Base-by-base conservation (phyloP, 2,329 filamentous ascomycete genomes). In the Spiromastix sp. region DNA sequence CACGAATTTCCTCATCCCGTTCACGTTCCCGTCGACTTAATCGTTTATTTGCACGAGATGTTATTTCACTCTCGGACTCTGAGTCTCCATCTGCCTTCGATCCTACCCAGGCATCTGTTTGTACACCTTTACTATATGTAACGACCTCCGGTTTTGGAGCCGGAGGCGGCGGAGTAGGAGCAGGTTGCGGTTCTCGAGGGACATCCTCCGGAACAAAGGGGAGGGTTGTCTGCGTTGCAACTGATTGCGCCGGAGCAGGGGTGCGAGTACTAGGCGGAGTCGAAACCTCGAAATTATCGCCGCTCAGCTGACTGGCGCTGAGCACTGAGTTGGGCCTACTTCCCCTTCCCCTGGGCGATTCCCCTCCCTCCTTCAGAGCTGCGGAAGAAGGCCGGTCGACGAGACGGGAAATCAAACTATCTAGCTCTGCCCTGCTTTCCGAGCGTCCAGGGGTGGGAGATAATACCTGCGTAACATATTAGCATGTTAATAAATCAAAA, bases 41-140 rank as follows among this genome's bases (percentile, higher is more conserved):
- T 48, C 81, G 74, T 63, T 89, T 93, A 30, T 72, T 74, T 24
- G 73, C 66, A 39, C 65, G 60, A 4, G 66, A 63, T 21, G 69
- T 68, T 10, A 66, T 65, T 15, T 81, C 80, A 19, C 70, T 68
- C 19, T 86, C 80, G 16, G 74, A 70, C 19, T 74, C 73, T 6
- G 75, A 71, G 31, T 70, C 66, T 3, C 67, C 70, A 33, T 70
- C 68, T 1, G 70, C 62, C 38, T 68, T 64, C 4, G 68, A 66
- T 5, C 62, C 61, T 12, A 70, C 67, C 76, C 83, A 83, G 43
- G 80, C 77, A 50, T 81, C 77, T 11, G 91, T 95, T 60, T 98
- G 93, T 15, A 96, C 86, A 37, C 79, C 87, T 65, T 95, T 96
- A 70, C 84, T 96, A 68, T 98, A 98, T 35, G 86, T 93, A 53